These are phyloP conservation scores for Eucalyptus marginata DNA, from an alignment of 345 rosid species.

Conservation along the genomic window DNA sequence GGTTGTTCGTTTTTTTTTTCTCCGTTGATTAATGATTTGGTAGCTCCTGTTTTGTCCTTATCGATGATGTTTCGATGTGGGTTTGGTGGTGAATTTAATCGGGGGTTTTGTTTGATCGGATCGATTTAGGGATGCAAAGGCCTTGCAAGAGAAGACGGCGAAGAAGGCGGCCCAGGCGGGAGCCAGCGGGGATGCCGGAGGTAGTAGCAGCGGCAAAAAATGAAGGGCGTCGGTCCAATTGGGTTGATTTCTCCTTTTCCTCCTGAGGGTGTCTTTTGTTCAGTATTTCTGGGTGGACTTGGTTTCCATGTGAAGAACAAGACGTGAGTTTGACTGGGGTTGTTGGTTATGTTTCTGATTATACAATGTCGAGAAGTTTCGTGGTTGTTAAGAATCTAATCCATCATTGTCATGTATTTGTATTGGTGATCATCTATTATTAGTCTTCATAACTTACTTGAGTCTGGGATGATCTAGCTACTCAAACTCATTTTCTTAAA, in stretches of 20 bases:
- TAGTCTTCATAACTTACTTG: neutral
- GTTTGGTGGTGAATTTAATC: neutral
- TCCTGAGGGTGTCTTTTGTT: neutral
- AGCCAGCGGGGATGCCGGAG: slow-evolving; percentile 10
- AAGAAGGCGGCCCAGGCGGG: slow-evolving; percentile 27
- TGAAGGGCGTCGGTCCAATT: neutral
- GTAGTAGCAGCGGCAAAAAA: slow-evolving; percentile 1
- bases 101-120: neutral
- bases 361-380: neutral
- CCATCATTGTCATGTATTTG: neutral
- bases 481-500: neutral
- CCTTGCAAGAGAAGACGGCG: slow-evolving; percentile 29
- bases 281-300: neutral
- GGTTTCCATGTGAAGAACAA: neutral
- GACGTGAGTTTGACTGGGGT: neutral
- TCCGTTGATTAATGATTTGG: neutral
- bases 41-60: neutral
- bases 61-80: neutral
- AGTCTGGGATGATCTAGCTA: neutral
- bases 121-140: slow-evolving; percentile 23
- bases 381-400: neutral
- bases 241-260: neutral
- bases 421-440: neutral
- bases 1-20: neutral
- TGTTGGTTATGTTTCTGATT: neutral